These are phyloP conservation scores for Polychaeton citri DNA, from an alignment of 2,329 filamentous ascomycete species.

Conservation along the genomic window DNA sequence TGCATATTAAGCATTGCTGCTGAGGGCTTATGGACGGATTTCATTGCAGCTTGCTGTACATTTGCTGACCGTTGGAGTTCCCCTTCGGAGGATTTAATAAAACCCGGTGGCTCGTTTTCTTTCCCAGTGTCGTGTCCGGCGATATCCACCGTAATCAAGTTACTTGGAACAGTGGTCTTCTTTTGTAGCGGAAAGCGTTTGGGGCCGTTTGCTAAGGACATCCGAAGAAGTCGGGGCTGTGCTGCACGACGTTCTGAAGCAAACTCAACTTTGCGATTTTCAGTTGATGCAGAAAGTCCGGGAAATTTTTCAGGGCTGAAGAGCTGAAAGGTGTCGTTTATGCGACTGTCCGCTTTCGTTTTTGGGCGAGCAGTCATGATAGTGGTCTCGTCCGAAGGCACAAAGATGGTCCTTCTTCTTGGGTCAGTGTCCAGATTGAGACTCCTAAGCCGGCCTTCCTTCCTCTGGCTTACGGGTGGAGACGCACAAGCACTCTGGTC, in stretches of 20 bases:
- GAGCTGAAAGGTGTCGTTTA: conserved; percentile 20
- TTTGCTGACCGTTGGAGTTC: too few species aligned
- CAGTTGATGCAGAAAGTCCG: too few species aligned
- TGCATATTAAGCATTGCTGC: too few species aligned
- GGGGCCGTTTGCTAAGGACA: conserved; percentile 32
- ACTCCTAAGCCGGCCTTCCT: conserved; percentile 3
- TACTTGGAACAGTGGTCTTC: conserved; percentile 12
- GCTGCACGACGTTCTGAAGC: conserved; percentile 19
- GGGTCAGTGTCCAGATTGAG: conserved; percentile 14
- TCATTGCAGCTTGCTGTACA: too few species aligned
- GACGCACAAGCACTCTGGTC: conserved; percentile 1
- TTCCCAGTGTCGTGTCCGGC: conserved; percentile 45
- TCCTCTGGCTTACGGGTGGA: conserved; percentile 4
- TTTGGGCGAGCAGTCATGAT: conserved; percentile 40
- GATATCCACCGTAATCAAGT: conserved; percentile 33
- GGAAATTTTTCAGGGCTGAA: conserved; percentile 1
- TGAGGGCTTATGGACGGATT: too few species aligned
- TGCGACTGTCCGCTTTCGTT: conserved; percentile 17
- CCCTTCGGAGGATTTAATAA: too few species aligned
- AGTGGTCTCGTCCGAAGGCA: conserved; percentile 38
- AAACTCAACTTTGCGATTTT: too few species aligned
- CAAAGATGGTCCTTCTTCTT: conserved; percentile 36
- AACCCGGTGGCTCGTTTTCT: conserved; percentile 49
- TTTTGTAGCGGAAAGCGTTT: conserved; percentile 38
- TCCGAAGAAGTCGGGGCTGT: too few species aligned